phyloP scores from a whole-genome alignment of 164 flowering plant genomes.

The Santalum album region DNA sequence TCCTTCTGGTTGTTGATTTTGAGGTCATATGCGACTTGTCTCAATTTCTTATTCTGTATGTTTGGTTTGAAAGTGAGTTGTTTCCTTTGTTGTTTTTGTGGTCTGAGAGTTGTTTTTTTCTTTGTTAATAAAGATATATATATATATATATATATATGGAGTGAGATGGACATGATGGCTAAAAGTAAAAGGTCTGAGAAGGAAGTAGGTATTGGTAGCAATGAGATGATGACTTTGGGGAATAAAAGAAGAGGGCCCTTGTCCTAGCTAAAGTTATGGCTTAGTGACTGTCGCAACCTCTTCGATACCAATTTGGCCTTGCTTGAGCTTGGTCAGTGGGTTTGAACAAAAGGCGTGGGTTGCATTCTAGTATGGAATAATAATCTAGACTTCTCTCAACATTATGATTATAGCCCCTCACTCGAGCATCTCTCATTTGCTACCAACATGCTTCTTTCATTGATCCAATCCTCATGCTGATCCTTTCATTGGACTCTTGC shows the following conservation, averaged over 20 bases:
- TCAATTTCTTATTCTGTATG: too few species aligned
- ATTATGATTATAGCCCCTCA: conserved; percentile 6
- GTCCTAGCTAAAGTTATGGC: conserved; percentile 37
- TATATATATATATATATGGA: too few species aligned
- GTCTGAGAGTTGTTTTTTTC: not conserved
- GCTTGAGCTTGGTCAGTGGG: conserved; percentile 18
- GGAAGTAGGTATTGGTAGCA: conserved; percentile 23
- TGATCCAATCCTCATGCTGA: conserved; percentile 41
- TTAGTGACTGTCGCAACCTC: conserved; percentile 51
- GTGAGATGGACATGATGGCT: conserved; percentile 36
- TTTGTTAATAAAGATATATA: too few species aligned
- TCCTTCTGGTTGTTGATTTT: too few species aligned
- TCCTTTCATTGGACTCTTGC: conserved; percentile 36
- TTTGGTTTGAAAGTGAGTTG: too few species aligned
- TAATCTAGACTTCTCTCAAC: conserved; percentile 47
- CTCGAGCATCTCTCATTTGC: conserved; percentile 17
- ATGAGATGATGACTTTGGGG: conserved; percentile 16
- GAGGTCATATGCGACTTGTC: too few species aligned
- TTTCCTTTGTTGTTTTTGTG: too few species aligned
- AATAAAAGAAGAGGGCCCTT: conserved; percentile 43
- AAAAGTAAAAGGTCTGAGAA: conserved; percentile 53
- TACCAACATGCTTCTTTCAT: conserved; percentile 26
- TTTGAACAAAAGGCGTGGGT: conserved; percentile 45
- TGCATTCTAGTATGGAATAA: conserved; percentile 43
- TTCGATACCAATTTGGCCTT: conserved; percentile 25